These are phyloP conservation scores for Larix kaempferi DNA, from an alignment of 75 land plant genomes.

Conservation along the genomic window DNA sequence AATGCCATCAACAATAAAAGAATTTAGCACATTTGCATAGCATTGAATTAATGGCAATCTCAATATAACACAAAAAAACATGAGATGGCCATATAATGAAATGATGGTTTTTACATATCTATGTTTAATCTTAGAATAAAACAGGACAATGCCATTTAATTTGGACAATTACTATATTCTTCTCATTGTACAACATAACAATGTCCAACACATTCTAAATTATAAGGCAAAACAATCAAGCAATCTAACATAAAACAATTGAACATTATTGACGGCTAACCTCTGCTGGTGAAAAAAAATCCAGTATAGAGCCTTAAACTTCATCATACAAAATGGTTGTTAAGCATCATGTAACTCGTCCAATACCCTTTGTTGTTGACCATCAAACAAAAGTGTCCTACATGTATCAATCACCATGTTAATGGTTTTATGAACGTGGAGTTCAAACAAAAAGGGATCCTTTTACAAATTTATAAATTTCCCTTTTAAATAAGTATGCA, in stretches of 20 bases:
- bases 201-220: neutral
- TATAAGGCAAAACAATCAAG: neutral
- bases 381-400: conserved; percentile 97
- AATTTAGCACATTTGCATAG: neutral
- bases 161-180: neutral
- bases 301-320: conserved; percentile 82
- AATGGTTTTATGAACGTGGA: no score
- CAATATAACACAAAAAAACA: neutral
- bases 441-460: no score
- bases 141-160: neutral
- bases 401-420: conserved; percentile 9
- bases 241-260: neutral
- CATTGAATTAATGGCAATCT: neutral
- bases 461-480: no score
- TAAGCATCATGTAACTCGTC: conserved; percentile 82
- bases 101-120: neutral
- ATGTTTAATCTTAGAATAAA: neutral
- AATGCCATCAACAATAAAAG: neutral
- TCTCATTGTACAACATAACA: neutral
- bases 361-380: conserved; percentile 99
- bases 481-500: no score
- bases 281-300: conserved; percentile 82
- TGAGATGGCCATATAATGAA: neutral
- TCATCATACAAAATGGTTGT: conserved; percentile 75
- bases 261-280: conserved; percentile 11